phyloP scores from a whole-genome alignment of 345 rosid species.

The Linum tenue region DNA sequence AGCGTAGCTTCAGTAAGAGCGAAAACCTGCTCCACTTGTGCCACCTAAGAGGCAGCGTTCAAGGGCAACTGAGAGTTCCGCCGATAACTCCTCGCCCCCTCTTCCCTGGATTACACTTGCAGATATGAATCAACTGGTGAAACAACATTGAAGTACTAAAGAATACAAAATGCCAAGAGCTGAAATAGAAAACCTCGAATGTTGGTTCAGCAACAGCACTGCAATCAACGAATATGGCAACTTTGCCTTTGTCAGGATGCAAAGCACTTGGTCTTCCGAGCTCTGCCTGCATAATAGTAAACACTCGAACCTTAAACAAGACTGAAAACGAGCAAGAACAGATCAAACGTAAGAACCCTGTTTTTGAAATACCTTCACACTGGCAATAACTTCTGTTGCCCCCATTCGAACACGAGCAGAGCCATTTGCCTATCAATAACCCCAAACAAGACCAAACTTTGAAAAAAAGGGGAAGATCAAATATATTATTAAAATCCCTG shows the following conservation, averaged over 20 bases:
- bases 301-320: background rate
- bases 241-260: conserved; percentile 78
- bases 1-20: conserved; percentile 1
- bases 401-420: conserved; percentile 77
- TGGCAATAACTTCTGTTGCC: conserved; percentile 81
- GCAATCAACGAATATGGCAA: conserved; percentile 65
- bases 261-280: conserved; percentile 73
- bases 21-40: conserved; percentile 77
- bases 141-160: background rate
- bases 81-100: conserved; percentile 84
- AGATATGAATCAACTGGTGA: background rate
- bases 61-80: conserved; percentile 69
- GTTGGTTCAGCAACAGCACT: conserved; percentile 81
- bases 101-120: conserved; percentile 47
- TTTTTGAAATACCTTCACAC: conserved; percentile 60
- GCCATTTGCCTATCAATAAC: conserved; percentile 60
- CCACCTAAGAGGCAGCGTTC: conserved; percentile 76
- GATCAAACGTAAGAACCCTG: background rate
- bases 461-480: background rate
- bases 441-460: background rate
- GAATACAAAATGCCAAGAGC: background rate
- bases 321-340: background rate
- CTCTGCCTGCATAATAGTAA: conserved; percentile 47
- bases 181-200: conserved; percentile 49
- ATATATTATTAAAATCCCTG: background rate